Percentiles rank a stretch among this genome's conserved stretches.
These are phyloP conservation scores for Dictyostelium intermedium DNA, from an alignment of 78 protist genomes.

Conservation along the genomic window DNA sequence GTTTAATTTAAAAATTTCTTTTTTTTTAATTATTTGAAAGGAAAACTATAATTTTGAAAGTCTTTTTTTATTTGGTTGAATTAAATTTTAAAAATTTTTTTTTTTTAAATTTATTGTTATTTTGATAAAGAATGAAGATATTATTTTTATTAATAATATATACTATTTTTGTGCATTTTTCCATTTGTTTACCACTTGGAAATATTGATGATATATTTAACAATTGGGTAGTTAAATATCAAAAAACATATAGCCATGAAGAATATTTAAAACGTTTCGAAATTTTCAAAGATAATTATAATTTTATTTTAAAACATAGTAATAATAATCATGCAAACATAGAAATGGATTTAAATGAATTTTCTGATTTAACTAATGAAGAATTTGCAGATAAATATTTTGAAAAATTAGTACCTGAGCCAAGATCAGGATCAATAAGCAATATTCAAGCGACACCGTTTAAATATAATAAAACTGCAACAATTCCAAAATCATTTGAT, in stretches of 20 bases:
- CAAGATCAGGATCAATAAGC: neutral
- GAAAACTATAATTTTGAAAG: too few relatives aligned
- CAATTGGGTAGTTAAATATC: neutral
- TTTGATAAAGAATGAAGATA: neutral
- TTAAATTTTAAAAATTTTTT: too few relatives aligned
- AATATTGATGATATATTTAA: neutral
- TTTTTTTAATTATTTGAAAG: too few relatives aligned
- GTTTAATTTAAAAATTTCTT: too few relatives aligned
- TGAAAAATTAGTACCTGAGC: neutral
- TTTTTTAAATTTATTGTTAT: too few relatives aligned
- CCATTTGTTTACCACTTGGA: neutral
- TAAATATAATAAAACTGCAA: neutral
- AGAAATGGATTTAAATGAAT: neutral
- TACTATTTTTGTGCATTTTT: neutral
- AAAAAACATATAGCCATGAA: neutral
- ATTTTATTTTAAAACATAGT: neutral
- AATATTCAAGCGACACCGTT: neutral
- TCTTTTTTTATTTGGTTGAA: too few relatives aligned
- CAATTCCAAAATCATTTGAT: conserved; percentile 42
- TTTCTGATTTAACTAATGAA: neutral
- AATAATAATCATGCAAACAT: neutral
- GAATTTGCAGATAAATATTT: neutral
- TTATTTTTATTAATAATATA: too few relatives aligned
- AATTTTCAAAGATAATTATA: neutral
- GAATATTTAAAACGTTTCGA: neutral